Conservation (phyloP, 768 basidiomycete genomes). For the Collybia sp. region DNA sequence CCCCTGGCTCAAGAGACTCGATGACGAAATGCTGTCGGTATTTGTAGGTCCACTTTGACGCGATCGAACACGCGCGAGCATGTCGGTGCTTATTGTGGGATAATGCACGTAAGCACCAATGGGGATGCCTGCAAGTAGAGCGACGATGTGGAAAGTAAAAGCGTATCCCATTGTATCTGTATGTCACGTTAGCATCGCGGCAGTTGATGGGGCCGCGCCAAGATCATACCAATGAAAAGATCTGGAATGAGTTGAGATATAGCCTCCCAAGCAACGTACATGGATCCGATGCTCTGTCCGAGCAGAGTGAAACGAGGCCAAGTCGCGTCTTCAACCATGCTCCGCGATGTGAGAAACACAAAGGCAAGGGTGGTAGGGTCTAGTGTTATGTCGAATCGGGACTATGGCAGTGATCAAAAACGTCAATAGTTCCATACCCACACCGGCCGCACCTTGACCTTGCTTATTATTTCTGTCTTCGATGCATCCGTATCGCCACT, state of each 20-base stretch:
- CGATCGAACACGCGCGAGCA: conserved; percentile 76
- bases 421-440: background rate
- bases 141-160: conserved; percentile 82
- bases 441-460: conserved; percentile 64
- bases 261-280: conserved; percentile 81
- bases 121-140: conserved; percentile 57
- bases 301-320: conserved; percentile 93
- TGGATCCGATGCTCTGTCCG: conserved; percentile 87
- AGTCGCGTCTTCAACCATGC: conserved; percentile 71
- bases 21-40: conserved; percentile 49
- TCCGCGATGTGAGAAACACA: conserved; percentile 69
- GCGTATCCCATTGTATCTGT: conserved; percentile 98
- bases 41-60: conserved; percentile 63
- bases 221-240: conserved; percentile 77
- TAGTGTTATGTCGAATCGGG: conserved; percentile 77
- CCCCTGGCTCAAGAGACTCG: conserved; percentile 43
- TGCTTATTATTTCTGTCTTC: conserved; percentile 75
- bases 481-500: conserved; percentile 81
- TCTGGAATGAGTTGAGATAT: conserved; percentile 79
- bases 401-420: conserved; percentile 30
- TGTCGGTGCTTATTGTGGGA: conserved; percentile 92
- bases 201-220: background rate
- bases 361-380: conserved; percentile 67
- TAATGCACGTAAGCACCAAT: conserved; percentile 95
- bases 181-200: conserved; percentile 6